Evolutionary conservation across 2,329 filamentous ascomycete species (phyloP), one percentile per base, ranked within the genome.

Genomic region (Sporothrix pallida): DNA sequence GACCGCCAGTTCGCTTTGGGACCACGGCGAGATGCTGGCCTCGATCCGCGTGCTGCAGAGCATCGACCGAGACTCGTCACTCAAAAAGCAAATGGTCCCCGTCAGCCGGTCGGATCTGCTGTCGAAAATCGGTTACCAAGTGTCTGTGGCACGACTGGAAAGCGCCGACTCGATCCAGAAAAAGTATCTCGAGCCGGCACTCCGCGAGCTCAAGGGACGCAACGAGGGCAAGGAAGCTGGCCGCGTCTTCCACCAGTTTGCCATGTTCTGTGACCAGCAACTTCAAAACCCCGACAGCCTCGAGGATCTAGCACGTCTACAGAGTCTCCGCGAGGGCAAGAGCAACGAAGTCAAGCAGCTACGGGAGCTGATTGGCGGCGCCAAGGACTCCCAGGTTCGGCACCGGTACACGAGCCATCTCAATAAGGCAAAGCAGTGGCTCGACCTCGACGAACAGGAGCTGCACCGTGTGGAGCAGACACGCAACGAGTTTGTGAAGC

Each of bases 231-330:
- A 87, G 62, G 93, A 95, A 75, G 93, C 95, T 1, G 94, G 95
- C 0, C 88, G 93, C 77, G 96, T 98, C 0, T 98, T 94, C 78
- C 94, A 98, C 80, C 93, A 97, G 78, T 98, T 98, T 81, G 96
- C 97, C 37, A 88, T 91, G 70, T 99, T 99, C 80, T 99, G 97
- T 79, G 95, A 99, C 80, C 91, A 94, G 78, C 96, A 99, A 80
- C 86, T 99, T 10, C 93, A 97, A 78, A 95, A 95, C 79, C 88
- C 92, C 0, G 94, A 97, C 77, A 90, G 91, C 48, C 84, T 95
- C 1, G 94, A 97, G 80, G 96, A 99, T 78, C 89, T 97, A 74
- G 89, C 89, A 44, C 91, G 96, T 63, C 87, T 98, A 58, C 89
- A 93, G 79, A 93, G 90, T 77, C 86, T 98, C 46, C 92, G 91